Evolutionary conservation across 106 monocot species (phyloP).

Genomic region (Acanthochlamys bracteata): DNA sequence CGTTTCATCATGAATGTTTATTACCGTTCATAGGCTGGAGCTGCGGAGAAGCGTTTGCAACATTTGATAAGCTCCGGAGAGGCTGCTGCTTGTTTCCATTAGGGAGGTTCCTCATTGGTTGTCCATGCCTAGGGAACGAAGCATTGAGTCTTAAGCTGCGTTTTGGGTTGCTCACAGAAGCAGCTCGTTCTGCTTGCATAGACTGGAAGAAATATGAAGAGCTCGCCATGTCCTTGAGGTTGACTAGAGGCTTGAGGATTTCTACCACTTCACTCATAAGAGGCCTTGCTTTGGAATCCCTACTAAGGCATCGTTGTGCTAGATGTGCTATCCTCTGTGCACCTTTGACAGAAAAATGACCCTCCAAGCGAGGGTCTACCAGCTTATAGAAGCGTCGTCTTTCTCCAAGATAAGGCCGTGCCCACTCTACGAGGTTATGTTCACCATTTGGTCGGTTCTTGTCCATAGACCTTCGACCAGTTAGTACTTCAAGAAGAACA

Average conservation of each 20-base stretch:
- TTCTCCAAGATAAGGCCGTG: constrained; percentile 65
- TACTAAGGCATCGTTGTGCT: constrained; percentile 61
- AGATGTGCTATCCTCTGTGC: constrained; percentile 69
- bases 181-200: constrained; percentile 53
- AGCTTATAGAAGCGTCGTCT: constrained; percentile 58
- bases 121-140: constrained; percentile 39
- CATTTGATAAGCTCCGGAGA: constrained; percentile 47
- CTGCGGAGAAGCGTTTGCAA: constrained; percentile 41
- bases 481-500: constrained; percentile 85
- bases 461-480: constrained; percentile 84
- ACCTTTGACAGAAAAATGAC: constrained; percentile 80
- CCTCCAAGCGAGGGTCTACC: constrained; percentile 66
- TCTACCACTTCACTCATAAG: constrained; percentile 84
- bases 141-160: constrained; percentile 13
- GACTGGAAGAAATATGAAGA: constrained; percentile 57
- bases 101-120: constrained; percentile 32
- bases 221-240: constrained; percentile 84
- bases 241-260: constrained; percentile 46
- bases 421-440: constrained; percentile 89
- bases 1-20: constrained; percentile 14
- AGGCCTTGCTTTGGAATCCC: constrained; percentile 75
- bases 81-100: constrained; percentile 38
- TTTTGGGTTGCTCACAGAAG: no score
- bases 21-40: constrained; percentile 23
- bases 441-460: constrained; percentile 83